These are phyloP conservation scores for Massospora cicadina DNA, from an alignment of 371 early-diverging fungal species.

Conservation along the genomic window DNA sequence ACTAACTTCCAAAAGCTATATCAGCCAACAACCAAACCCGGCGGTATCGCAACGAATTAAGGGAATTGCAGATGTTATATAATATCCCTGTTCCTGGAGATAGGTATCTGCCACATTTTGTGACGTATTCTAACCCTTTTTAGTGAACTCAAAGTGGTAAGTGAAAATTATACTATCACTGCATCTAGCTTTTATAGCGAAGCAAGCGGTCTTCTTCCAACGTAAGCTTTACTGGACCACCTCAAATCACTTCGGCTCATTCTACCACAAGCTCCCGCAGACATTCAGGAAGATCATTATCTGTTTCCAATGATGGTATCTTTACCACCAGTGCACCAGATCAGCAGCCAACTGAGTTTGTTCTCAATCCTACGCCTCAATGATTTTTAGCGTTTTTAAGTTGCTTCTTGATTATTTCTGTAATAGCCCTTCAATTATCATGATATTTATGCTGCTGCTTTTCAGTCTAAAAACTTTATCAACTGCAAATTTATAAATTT, in stretches of 20 bases:
- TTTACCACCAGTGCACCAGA: neutral
- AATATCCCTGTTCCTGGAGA: slow-evolving; percentile 4
- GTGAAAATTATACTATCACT: neutral
- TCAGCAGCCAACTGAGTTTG: neutral
- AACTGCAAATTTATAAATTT: too few relatives aligned
- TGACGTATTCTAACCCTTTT: neutral
- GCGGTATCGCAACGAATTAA: slow-evolving; percentile 6
- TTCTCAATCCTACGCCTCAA: neutral
- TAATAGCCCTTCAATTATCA: too few relatives aligned
- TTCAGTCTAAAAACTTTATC: too few relatives aligned
- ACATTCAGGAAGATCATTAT: slow-evolving; percentile 6
- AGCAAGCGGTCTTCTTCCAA: slow-evolving; percentile 2
- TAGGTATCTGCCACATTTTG: neutral
- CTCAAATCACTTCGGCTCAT: neutral
- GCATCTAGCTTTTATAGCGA: slow-evolving; percentile 3
- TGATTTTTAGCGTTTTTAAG: too few relatives aligned
- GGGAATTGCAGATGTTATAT: slow-evolving; percentile 2
- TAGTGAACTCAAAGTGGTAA: neutral
- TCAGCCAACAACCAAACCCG: slow-evolving; percentile 6
- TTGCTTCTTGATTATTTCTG: too few relatives aligned
- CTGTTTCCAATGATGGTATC: neutral
- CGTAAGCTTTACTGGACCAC: slow-evolving; percentile 2
- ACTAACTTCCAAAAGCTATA: slow-evolving; percentile 4
- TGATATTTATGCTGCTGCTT: too few relatives aligned
- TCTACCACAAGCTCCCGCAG: neutral